Evolutionary conservation across 1,284 basidiomycete genomes (phyloP).

Genomic region (Stereum hirsutum): DNA sequence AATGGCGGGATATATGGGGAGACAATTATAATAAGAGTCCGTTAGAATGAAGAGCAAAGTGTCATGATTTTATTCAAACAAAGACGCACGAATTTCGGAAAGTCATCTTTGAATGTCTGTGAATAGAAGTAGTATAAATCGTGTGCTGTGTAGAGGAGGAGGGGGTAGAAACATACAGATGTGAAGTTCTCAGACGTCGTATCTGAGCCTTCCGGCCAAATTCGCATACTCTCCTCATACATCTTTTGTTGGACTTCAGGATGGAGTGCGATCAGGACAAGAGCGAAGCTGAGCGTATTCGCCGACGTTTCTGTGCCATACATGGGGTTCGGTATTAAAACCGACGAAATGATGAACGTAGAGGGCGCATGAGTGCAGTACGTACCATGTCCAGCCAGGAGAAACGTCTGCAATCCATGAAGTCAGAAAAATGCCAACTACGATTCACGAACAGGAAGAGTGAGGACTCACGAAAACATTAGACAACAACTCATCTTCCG

Average conservation of each 20-base stretch:
- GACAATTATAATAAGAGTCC: too few relatives aligned
- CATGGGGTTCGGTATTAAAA: too few relatives aligned
- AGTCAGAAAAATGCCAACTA: not conserved
- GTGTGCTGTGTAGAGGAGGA: too few relatives aligned
- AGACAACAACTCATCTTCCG: slow-evolving; percentile 34
- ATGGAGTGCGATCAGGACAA: slow-evolving; percentile 31
- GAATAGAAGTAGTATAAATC: too few relatives aligned
- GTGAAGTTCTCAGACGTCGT: too few relatives aligned
- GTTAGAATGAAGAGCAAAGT: too few relatives aligned
- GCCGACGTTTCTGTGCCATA: slow-evolving; percentile 30
- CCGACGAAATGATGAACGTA: too few relatives aligned
- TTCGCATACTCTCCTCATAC: slow-evolving; percentile 26
- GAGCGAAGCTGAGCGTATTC: slow-evolving; percentile 31
- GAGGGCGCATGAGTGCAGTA: not conserved
- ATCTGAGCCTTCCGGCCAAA: too few relatives aligned
- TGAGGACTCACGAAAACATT: slow-evolving; percentile 30
- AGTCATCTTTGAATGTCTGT: not conserved
- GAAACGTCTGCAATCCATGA: slow-evolving; percentile 2
- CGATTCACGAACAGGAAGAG: too few relatives aligned
- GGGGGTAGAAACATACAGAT: too few relatives aligned
- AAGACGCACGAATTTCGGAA: slow-evolving; percentile 4
- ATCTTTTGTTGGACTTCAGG: slow-evolving; percentile 34
- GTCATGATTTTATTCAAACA: too few relatives aligned
- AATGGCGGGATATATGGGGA: too few relatives aligned
- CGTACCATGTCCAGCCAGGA: slow-evolving; percentile 31